These are phyloP conservation scores for Aciculosporium take DNA, from an alignment of 2,329 filamentous ascomycete genomes.

Conservation along the genomic window DNA sequence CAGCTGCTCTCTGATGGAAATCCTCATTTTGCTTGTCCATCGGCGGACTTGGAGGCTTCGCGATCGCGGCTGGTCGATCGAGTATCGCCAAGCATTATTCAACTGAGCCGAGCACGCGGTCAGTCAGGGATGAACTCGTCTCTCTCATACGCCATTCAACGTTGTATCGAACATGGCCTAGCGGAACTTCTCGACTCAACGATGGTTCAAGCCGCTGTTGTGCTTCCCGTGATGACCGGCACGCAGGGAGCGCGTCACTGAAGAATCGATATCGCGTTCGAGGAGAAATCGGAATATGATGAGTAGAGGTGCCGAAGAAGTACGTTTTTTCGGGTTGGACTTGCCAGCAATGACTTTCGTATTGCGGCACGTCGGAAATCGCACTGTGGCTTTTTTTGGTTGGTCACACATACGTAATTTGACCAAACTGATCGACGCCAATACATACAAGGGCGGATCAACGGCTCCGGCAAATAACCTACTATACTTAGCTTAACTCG, in stretches of 20 bases:
- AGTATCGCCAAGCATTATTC: conserved; percentile 2
- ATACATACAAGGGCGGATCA: neutral
- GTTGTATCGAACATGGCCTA: neutral
- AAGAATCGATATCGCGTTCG: neutral
- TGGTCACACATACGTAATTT: neutral
- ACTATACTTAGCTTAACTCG: too few relatives aligned
- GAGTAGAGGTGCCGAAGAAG: neutral
- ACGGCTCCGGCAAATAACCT: too few relatives aligned
- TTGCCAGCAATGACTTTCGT: neutral
- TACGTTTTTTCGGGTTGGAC: neutral
- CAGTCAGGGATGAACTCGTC: neutral
- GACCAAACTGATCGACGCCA: too few relatives aligned
- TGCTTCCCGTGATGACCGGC: neutral
- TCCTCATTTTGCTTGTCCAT: conserved; percentile 45
- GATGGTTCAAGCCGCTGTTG: neutral
- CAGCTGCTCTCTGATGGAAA: conserved; percentile 80
- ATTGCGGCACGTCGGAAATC: neutral
- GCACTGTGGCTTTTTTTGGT: neutral
- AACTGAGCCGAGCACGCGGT: neutral
- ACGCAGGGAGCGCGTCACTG: neutral
- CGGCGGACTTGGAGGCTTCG: neutral
- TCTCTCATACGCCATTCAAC: conserved; percentile 1
- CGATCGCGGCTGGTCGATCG: neutral
- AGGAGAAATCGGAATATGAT: neutral
- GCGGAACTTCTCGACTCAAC: neutral